Conservation (phyloP, 495 filamentous ascomycete genomes). For the Beverwykella pulmonaria region DNA sequence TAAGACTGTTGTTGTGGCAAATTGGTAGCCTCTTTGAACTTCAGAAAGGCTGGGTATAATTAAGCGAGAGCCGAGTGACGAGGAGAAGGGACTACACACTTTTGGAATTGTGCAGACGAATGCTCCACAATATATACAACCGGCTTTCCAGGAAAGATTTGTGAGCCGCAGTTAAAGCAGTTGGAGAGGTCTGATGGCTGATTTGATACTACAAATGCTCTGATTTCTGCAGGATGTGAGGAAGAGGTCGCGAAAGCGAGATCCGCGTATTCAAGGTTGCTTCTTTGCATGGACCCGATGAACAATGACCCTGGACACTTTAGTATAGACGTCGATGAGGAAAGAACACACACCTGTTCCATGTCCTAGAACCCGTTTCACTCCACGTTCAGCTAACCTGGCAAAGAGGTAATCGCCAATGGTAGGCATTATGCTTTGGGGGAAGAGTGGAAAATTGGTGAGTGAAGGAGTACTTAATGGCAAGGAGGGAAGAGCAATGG, state of each 20-base stretch:
- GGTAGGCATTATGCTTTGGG: constrained; percentile 2
- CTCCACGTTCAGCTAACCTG: constrained; percentile 7
- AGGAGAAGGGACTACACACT: neutral
- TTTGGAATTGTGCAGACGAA: constrained; percentile 11
- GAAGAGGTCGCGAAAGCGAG: neutral
- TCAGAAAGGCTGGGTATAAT: neutral
- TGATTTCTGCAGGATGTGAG: neutral
- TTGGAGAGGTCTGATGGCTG: neutral
- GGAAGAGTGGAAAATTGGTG: neutral
- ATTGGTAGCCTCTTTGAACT: neutral
- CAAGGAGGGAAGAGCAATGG: neutral
- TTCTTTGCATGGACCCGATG: constrained; percentile 19
- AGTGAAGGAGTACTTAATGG: neutral
- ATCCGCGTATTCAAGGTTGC: constrained; percentile 1
- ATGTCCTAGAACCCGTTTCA: constrained; percentile 7
- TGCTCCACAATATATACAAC: constrained; percentile 13
- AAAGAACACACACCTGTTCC: neutral
- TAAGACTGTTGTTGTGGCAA: constrained; percentile 5
- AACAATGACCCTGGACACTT: constrained; percentile 2
- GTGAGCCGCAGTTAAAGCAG: neutral
- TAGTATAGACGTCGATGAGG: neutral
- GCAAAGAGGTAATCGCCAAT: constrained; percentile 25
- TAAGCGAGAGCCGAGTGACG: neutral
- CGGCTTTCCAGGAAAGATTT: neutral
- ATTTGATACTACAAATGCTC: constrained; percentile 5